A percentile compares a stretch with the other conserved stretches of the same genome.
Evolutionary conservation across 306 rosid genomes (phyloP).

Genomic region (Cucumis hystrix): DNA sequence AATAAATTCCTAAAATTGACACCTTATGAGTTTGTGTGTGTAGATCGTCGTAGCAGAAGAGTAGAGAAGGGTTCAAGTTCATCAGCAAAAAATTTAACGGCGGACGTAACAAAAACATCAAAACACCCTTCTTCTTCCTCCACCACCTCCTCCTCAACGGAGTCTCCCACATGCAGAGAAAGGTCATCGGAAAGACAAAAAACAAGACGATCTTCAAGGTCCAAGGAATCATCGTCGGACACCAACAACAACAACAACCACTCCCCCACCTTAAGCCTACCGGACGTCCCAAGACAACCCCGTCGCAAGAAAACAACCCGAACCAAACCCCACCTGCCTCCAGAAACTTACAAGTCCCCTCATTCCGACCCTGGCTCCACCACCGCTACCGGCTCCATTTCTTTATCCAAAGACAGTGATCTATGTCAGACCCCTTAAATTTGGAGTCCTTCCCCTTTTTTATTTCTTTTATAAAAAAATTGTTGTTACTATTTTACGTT

Average conservation of each 20-base stretch:
- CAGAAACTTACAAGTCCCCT: not conserved
- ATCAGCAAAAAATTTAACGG: not conserved
- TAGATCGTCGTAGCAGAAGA: not conserved
- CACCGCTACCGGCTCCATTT: not conserved
- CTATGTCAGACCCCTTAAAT: not conserved
- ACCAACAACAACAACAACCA: no score
- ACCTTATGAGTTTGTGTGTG: no score
- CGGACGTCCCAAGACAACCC: not conserved
- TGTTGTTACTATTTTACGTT: not conserved
- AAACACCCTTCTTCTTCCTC: not conserved
- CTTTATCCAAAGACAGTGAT: not conserved
- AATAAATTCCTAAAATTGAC: no score
- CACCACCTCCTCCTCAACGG: not conserved
- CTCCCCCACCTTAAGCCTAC: not conserved
- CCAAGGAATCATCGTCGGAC: slow-evolving; percentile 15
- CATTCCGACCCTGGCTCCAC: not conserved
- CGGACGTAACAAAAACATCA: slow-evolving; percentile 21
- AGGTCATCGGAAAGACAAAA: slow-evolving; percentile 41
- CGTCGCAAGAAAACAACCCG: not conserved
- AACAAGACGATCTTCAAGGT: slow-evolving; percentile 28
- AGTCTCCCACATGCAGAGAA: slow-evolving; percentile 12
- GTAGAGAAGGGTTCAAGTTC: not conserved
- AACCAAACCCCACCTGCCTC: not conserved
- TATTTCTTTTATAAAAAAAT: no score
- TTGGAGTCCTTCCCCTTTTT: no score